A percentile compares a stretch with the other conserved stretches of the same genome.
Conservation (phyloP, 176 grass and related monocot genomes). For the Canna indica region DNA sequence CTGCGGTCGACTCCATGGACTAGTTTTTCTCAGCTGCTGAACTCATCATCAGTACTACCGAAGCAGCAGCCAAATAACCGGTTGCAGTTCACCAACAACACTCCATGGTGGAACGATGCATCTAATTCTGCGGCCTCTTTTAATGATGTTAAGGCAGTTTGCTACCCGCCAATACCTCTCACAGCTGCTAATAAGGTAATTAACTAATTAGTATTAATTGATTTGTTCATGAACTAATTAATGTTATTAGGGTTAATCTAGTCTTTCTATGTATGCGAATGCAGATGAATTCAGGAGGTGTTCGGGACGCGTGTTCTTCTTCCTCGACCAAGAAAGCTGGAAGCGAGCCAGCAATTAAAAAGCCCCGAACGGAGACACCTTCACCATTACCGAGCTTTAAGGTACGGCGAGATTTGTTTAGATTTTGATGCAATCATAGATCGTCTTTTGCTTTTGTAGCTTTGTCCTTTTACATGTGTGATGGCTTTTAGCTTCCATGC, state of each 20-base stretch:
- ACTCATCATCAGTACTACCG: background rate
- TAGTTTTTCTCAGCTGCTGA: constrained; percentile 7
- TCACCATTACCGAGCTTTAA: constrained; percentile 26
- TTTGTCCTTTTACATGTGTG: background rate
- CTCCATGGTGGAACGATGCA: constrained; percentile 10
- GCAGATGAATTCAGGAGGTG: constrained; percentile 6
- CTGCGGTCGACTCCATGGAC: constrained; percentile 3
- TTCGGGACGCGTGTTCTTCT: constrained; percentile 7
- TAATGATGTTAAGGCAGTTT: background rate
- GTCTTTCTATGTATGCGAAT: no score
- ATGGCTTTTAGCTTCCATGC: background rate
- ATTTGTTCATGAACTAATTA: background rate
- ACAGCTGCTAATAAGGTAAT: background rate
- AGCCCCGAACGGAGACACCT: constrained; percentile 5
- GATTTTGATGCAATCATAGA: background rate
- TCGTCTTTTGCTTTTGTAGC: background rate
- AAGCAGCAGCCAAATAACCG: no score
- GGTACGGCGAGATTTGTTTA: background rate
- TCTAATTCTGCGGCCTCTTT: no score
- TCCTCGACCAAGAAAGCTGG: constrained; percentile 3
- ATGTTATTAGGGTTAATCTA: constrained; percentile 10
- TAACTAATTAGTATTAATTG: background rate
- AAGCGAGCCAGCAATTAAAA: constrained; percentile 14
- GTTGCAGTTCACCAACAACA: constrained; percentile 8
- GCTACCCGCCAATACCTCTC: background rate